Evolutionary conservation across 768 basidiomycete genomes (phyloP), one percentile per base, ranked within the genome.

Genomic region (Dioszegia crocea): DNA sequence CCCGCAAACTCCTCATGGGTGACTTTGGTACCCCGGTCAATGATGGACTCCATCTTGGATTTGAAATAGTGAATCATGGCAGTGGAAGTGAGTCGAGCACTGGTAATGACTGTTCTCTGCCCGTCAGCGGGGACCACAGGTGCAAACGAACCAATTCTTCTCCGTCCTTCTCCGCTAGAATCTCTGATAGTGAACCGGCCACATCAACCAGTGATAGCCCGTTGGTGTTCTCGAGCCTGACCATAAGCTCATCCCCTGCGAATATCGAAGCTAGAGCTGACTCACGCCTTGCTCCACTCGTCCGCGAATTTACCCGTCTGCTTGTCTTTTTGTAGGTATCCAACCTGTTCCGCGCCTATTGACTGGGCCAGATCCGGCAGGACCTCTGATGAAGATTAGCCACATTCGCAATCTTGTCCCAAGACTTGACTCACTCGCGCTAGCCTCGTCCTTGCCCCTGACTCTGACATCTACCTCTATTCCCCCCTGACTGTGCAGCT

Each of bases 1-100:
- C 57, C 56, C 62, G 90, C 84, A 40, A 97, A 84, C 68, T 84
- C 81, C 65, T 92, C 90, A 70, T 99, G 94, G 0, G 89, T 83
- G 29, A 96, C 87, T 75, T 89, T 90, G 40, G 88, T 85, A 73
- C 92, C 91, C 66, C 86, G 85, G 78, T 99, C 94, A 31, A 98
- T 81, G 71, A 96, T 92, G 3, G 85, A 84, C 77, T 93, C 90
- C 66, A 98, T 82, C 76, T 88, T 93, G 36, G 86, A 82, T 23
- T 88, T 87, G 43, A 97, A 88, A 75, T 94, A 87, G 67, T 92
- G 82, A 56, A 84, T 82, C 62, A 98, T 83, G 14, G 97, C 80
- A 0, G 91, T 91, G 17, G 89, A 89, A 0, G 90, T 92, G 47
- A 97, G 78, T 61, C 80, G 82, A 3, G 88, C 83, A 16, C 91